A percentile compares a stretch with the other conserved stretches of the same genome.
Evolutionary conservation across 129 eudicot species (phyloP).

Genomic region (Helianthus tuberosus): DNA sequence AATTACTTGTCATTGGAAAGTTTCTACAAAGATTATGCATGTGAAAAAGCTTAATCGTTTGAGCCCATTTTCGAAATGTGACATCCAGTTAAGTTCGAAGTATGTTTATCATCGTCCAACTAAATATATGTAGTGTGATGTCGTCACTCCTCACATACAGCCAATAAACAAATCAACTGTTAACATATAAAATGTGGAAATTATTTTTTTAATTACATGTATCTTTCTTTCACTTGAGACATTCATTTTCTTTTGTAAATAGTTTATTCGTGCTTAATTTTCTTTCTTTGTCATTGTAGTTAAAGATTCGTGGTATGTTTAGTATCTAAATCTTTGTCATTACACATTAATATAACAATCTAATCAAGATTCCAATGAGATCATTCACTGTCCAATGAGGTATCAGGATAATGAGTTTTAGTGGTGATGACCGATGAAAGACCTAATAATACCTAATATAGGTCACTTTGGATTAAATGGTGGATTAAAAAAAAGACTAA

Average conservation of each 20-base stretch:
- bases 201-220: too few relatives aligned
- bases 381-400: slow-evolving; percentile 2
- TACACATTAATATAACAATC: not conserved
- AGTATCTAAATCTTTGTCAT: not conserved
- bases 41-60: not conserved
- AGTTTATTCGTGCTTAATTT: not conserved
- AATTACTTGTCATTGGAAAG: not conserved
- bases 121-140: not conserved
- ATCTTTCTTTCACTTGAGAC: too few relatives aligned
- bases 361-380: not conserved
- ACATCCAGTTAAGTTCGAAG: not conserved
- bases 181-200: not conserved
- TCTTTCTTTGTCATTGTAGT: not conserved
- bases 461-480: slow-evolving; percentile 33
- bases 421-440: slow-evolving; percentile 18
- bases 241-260: not conserved
- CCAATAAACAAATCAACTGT: not conserved
- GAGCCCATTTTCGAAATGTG: not conserved
- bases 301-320: not conserved
- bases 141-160: not conserved
- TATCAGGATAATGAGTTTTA: slow-evolving; percentile 19
- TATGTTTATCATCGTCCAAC: not conserved
- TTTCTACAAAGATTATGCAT: not conserved
- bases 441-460: slow-evolving; percentile 31
- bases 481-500: slow-evolving; percentile 20